Evolutionary conservation across 805 yeast genomes (phyloP), one percentile per base, ranked within the genome.

Genomic region (Grigorovia yakushimaensis): DNA sequence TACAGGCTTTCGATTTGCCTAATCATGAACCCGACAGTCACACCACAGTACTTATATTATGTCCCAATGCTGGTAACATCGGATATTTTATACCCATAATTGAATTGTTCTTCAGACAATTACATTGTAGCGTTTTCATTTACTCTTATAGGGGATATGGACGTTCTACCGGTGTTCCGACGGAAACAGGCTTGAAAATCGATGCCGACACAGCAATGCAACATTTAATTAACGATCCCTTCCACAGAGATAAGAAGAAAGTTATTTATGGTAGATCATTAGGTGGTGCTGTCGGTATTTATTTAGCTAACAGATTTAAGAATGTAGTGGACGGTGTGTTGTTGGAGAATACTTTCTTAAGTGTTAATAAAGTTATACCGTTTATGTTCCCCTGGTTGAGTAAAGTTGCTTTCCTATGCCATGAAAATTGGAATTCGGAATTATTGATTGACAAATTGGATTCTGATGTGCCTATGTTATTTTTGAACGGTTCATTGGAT

Each of bases 21-120:
- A 52, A 54, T 41, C 35, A 52, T 48, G 33, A 27, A 10, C 4
- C 33, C 13, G 19, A 76, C 19, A 56, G 79, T 48, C 64, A 73
- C 30, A 71, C 76, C 52, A 84, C 97, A 0, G 74, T 91, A 10
- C 58, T 93, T 22, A 74, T 93, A 19, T 71, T 89, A 45, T 81
- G 88, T 43, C 98, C 98, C 4, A 91, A 91, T 65, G 97, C 97
- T 1, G 98, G 98, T 5, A 91, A 93, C 62, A 91, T 91, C 53
- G 98, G 98, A 17, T 88, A 87, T 60, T 81, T 84, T 24, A 68
- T 91, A 43, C 96, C 96, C 1, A 77, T 88, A 8, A 95, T 85
- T 2, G 72, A 81, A 43, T 63, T 82, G 9, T 79, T 89, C 51
- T 85, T 78, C 64, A 66, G 71, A 43, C 66, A 71, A 37, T 73